Evolutionary conservation across 1,139 yeast genomes (phyloP).

Genomic region (Suhomyces bribrorum): DNA sequence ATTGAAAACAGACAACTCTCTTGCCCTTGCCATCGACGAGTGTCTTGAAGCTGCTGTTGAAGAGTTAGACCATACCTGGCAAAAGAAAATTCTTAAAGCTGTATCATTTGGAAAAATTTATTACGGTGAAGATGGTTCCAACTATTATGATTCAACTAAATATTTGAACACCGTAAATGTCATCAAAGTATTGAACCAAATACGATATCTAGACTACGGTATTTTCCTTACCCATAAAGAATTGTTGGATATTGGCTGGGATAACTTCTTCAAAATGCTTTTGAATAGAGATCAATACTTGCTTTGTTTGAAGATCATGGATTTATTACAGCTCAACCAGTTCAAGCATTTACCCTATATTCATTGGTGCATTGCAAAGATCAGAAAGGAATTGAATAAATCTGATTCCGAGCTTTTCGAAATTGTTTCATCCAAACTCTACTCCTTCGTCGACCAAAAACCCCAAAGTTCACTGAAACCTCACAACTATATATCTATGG

Average conservation of each 20-base stretch:
- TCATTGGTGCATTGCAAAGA: constrained; percentile 82
- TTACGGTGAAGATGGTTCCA: constrained; percentile 26
- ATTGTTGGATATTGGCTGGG: constrained; percentile 50
- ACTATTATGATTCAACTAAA: constrained; percentile 55
- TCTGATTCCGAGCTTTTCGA: constrained; percentile 61
- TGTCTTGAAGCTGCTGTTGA: constrained; percentile 77
- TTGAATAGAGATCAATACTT: constrained; percentile 62
- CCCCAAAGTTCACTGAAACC: constrained; percentile 9
- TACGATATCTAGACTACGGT: constrained; percentile 66
- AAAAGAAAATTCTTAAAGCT: constrained; percentile 74
- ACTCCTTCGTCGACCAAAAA: constrained; percentile 15
- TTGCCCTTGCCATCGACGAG: constrained; percentile 64
- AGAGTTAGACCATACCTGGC: constrained; percentile 78
- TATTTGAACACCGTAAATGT: constrained; percentile 63
- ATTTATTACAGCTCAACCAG: constrained; percentile 43
- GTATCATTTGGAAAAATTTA: constrained; percentile 87
- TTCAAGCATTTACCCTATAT: constrained; percentile 62
- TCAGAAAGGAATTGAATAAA: constrained; percentile 52
- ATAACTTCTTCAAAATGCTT: constrained; percentile 57
- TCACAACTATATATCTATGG: constrained; percentile 52
- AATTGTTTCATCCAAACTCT: constrained; percentile 49
- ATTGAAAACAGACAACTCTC: constrained; percentile 53
- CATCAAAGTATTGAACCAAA: constrained; percentile 68
- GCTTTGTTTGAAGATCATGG: constrained; percentile 63
- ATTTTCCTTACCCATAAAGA: constrained; percentile 65